A percentile compares a stretch with the other conserved stretches of the same genome.
Evolutionary conservation across 768 basidiomycete genomes (phyloP).

Genomic region (Suillus decipiens): DNA sequence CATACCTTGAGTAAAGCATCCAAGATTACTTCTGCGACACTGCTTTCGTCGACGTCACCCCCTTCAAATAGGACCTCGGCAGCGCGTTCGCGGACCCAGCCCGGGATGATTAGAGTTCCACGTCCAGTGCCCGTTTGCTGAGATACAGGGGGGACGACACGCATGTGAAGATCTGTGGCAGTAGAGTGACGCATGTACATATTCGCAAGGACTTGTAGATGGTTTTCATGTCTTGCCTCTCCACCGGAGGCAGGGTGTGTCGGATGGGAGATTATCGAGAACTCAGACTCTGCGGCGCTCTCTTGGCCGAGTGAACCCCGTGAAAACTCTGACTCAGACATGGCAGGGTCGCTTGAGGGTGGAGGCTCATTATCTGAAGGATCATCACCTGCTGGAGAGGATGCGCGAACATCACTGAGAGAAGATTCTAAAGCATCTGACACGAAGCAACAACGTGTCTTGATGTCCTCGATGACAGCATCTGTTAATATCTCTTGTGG

Average conservation of each 20-base stretch:
- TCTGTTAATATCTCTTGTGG: slow-evolving; percentile 82
- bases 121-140: slow-evolving; percentile 73
- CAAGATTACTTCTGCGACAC: slow-evolving; percentile 79
- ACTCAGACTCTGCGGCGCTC: slow-evolving; percentile 56
- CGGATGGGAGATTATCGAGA: slow-evolving; percentile 53
- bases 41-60: slow-evolving; percentile 85
- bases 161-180: slow-evolving; percentile 71
- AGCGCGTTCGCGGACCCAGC: slow-evolving; percentile 92
- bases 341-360: slow-evolving; percentile 56
- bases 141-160: slow-evolving; percentile 63
- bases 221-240: slow-evolving; percentile 17
- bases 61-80: slow-evolving; percentile 91
- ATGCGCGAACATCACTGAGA: slow-evolving; percentile 34
- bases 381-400: slow-evolving; percentile 34
- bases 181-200: slow-evolving; percentile 79
- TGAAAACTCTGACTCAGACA: slow-evolving; percentile 70
- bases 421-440: slow-evolving; percentile 54
- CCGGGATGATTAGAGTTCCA: slow-evolving; percentile 84
- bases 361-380: slow-evolving; percentile 41
- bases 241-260: slow-evolving; percentile 32
- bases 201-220: slow-evolving; percentile 62
- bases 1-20: slow-evolving; percentile 73
- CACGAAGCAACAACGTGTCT: slow-evolving; percentile 89
- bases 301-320: slow-evolving; percentile 50
- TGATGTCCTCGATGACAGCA: slow-evolving; percentile 83